Percentiles rank a stretch among this genome's conserved stretches.
These are phyloP conservation scores for Micractinium conductrix DNA, from an alignment of 139 green algal genomes.

Conservation along the genomic window DNA sequence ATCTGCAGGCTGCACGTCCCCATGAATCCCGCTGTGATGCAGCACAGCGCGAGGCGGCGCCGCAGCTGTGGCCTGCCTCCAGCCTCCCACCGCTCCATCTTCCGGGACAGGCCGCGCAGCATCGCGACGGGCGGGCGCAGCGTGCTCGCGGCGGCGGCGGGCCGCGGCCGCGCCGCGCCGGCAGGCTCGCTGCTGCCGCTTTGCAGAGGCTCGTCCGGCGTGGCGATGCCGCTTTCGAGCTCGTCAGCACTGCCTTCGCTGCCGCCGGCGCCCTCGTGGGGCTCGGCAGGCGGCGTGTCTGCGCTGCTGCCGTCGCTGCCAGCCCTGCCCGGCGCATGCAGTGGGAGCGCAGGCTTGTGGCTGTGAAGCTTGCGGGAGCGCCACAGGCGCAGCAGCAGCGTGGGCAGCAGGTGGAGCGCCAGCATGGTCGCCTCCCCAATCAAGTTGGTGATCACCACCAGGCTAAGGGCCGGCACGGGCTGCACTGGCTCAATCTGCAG, in stretches of 20 bases:
- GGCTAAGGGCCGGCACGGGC: slow-evolving; percentile 4
- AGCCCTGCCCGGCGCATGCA: neutral
- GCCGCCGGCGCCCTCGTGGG: too few relatives aligned
- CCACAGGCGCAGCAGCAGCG: neutral
- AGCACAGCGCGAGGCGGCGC: slow-evolving; percentile 1
- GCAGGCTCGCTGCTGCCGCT: neutral
- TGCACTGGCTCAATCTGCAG: neutral
- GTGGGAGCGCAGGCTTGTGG: neutral
- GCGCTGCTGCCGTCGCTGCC: neutral
- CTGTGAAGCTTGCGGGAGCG: neutral
- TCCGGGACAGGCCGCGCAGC: slow-evolving; percentile 2
- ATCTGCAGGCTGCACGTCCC: slow-evolving; percentile 4
- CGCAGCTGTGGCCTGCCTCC: slow-evolving; percentile 4
- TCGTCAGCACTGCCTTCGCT: neutral
- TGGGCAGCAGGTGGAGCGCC: neutral
- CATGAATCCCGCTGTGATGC: neutral
- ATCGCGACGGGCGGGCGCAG: neutral
- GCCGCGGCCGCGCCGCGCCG: neutral
- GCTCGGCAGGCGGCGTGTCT: neutral
- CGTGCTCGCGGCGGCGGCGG: neutral
- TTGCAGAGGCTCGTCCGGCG: neutral
- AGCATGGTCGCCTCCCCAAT: slow-evolving; percentile 23
- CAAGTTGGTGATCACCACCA: slow-evolving; percentile 23
- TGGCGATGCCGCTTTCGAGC: neutral
- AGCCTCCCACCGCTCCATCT: slow-evolving; percentile 2